Evolutionary conservation across 164 flowering plant genomes (phyloP).

Genomic region (Magnolia changhungtana): DNA sequence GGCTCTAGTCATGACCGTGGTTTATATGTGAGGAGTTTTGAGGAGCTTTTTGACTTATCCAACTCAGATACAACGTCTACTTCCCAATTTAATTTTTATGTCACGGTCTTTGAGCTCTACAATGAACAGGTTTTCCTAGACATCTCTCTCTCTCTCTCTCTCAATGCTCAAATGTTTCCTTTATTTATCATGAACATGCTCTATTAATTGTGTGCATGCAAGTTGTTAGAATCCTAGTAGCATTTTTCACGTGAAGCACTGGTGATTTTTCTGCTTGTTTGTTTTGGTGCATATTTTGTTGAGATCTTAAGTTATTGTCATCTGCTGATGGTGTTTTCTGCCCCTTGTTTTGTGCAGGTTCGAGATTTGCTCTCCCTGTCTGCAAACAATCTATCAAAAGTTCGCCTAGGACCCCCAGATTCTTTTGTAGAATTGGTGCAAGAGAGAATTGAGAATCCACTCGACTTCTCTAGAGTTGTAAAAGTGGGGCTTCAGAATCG

Average conservation of each 20-base stretch:
- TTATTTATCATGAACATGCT: background rate
- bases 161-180: background rate
- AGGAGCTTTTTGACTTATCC: conserved; percentile 95
- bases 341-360: conserved; percentile 38
- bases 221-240: background rate
- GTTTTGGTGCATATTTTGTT: background rate
- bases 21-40: conserved; percentile 82
- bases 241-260: background rate
- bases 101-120: conserved; percentile 74
- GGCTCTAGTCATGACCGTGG: conserved; percentile 97
- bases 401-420: conserved; percentile 52
- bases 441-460: conserved; percentile 82
- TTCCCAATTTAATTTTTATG: conserved; percentile 61
- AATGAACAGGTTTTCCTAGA: conserved; percentile 78
- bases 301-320: background rate
- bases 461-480: conserved; percentile 69
- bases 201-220: background rate
- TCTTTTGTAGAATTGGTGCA: conserved; percentile 61
- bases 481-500: conserved; percentile 64
- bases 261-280: background rate
- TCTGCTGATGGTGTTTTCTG: background rate
- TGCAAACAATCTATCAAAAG: conserved; percentile 40
- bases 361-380: conserved; percentile 70
- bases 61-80: conserved; percentile 77
- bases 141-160: conserved; percentile 1